Percentiles rank a stretch among this genome's conserved stretches.
phyloP scores from a whole-genome alignment of 2,329 filamentous ascomycete species.

The Talaromyces rugulosus region DNA sequence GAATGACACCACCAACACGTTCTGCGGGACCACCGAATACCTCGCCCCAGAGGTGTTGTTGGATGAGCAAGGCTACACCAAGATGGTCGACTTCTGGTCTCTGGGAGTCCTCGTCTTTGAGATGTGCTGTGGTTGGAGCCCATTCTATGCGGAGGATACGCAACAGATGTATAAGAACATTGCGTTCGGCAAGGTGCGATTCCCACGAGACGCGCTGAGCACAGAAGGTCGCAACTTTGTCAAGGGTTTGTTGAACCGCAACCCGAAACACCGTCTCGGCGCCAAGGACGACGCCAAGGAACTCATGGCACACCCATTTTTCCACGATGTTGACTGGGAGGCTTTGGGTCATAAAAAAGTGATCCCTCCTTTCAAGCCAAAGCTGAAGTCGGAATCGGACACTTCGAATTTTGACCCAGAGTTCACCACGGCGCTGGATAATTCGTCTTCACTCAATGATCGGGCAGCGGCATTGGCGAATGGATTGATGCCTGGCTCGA shows the following conservation, averaged over 20 bases:
- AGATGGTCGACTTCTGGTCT: constrained; percentile 99
- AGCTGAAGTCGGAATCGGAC: constrained; percentile 90
- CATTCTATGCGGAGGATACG: constrained; percentile 97
- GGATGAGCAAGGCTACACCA: constrained; percentile 96
- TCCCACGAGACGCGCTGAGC: constrained; percentile 89
- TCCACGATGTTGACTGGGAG: constrained; percentile 89
- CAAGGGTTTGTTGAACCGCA: constrained; percentile 93
- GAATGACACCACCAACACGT: constrained; percentile 97
- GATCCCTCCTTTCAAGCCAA: constrained; percentile 95
- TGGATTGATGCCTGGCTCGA: constrained; percentile 77
- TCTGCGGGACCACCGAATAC: constrained; percentile 97
- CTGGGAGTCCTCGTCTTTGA: constrained; percentile 96
- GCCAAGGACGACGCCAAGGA: constrained; percentile 89
- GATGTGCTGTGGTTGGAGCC: constrained; percentile 99
- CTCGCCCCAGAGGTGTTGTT: constrained; percentile 90
- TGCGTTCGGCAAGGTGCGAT: constrained; percentile 95
- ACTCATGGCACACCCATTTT: constrained; percentile 91
- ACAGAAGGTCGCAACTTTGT: constrained; percentile 96
- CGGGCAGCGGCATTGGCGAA: constrained; percentile 80
- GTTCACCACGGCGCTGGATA: constrained; percentile 90
- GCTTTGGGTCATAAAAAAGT: constrained; percentile 84
- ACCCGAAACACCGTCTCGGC: constrained; percentile 90
- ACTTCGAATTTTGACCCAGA: constrained; percentile 98
- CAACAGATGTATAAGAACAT: constrained; percentile 99
- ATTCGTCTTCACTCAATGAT: constrained; percentile 82